A percentile compares a stretch with the other conserved stretches of the same genome.
Conservation (phyloP, 169 alveolate species). For the Plasmodium fragile region DNA sequence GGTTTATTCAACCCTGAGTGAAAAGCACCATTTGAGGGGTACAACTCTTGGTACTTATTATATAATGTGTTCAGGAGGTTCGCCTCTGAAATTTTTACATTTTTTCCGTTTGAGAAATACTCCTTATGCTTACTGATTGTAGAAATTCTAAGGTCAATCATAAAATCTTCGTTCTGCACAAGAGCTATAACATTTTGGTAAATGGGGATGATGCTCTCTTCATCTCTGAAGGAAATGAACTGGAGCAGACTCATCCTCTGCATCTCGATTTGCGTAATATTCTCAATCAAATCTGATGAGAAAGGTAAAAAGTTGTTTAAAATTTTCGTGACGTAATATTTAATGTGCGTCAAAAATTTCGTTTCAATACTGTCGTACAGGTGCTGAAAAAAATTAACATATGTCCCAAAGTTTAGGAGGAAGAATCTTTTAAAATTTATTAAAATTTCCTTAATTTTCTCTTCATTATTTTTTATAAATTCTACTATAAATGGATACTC, state of each 20-base stretch:
- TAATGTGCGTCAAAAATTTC: conserved; percentile 36
- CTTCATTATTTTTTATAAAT: conserved; percentile 37
- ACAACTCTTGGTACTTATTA: not conserved
- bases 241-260: conserved; percentile 29
- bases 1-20: not conserved
- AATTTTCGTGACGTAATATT: conserved; percentile 40
- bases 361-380: conserved; percentile 59
- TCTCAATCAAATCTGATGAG: conserved; percentile 24
- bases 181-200: conserved; percentile 42
- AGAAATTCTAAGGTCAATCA: not conserved
- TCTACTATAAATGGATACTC: conserved; percentile 10
- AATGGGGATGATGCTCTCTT: conserved; percentile 11
- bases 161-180: conserved; percentile 54
- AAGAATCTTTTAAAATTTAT: conserved; percentile 45
- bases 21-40: not conserved
- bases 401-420: conserved; percentile 58
- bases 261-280: conserved; percentile 20
- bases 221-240: conserved; percentile 47
- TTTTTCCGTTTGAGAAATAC: conserved; percentile 12
- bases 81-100: not conserved
- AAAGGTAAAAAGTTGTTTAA: conserved; percentile 45
- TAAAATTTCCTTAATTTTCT: conserved; percentile 36
- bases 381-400: conserved; percentile 59
- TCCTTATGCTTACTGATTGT: conserved; percentile 6
- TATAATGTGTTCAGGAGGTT: conserved; percentile 14